Conservation (phyloP, 257 asterid genomes). For the Orobanche coerulescens region DNA sequence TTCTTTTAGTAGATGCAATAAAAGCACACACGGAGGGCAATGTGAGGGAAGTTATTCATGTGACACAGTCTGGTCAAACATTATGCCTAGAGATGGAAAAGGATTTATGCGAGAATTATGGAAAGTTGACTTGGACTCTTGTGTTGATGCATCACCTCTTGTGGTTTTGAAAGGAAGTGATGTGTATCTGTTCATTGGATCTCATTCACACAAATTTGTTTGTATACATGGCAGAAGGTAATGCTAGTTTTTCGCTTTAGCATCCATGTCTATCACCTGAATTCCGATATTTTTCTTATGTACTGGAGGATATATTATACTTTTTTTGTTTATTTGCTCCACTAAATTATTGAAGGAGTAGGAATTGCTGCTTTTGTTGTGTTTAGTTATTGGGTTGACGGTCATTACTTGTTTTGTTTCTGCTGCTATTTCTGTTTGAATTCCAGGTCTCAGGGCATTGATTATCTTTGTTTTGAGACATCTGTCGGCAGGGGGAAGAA, state of each 20-base stretch:
- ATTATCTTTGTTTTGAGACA: not conserved
- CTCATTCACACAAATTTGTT: conserved; percentile 77
- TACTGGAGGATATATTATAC: not conserved
- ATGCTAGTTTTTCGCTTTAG: conserved; percentile 14
- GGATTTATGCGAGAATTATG: conserved; percentile 50
- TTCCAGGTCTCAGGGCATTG: not conserved
- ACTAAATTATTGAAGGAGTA: not conserved
- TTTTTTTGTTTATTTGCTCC: not conserved
- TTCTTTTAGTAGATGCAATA: conserved; percentile 78
- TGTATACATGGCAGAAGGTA: conserved; percentile 72
- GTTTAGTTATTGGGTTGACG: not conserved
- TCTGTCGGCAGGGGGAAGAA: not conserved
- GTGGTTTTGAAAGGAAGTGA: conserved; percentile 52
- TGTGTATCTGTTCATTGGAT: conserved; percentile 62
- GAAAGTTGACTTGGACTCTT: conserved; percentile 72
- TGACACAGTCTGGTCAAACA: conserved; percentile 30
- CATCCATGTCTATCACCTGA: conserved; percentile 9
- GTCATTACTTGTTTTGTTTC: not conserved
- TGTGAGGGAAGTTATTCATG: conserved; percentile 32
- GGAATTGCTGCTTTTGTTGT: not conserved
- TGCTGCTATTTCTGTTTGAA: not conserved
- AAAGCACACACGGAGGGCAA: conserved; percentile 39
- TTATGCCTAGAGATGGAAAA: conserved; percentile 35
- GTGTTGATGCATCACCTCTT: conserved; percentile 97
- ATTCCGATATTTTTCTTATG: not conserved